Evolutionary conservation across 208 protist species (phyloP).

Genomic region (Acanthamoeba triangularis): DNA sequence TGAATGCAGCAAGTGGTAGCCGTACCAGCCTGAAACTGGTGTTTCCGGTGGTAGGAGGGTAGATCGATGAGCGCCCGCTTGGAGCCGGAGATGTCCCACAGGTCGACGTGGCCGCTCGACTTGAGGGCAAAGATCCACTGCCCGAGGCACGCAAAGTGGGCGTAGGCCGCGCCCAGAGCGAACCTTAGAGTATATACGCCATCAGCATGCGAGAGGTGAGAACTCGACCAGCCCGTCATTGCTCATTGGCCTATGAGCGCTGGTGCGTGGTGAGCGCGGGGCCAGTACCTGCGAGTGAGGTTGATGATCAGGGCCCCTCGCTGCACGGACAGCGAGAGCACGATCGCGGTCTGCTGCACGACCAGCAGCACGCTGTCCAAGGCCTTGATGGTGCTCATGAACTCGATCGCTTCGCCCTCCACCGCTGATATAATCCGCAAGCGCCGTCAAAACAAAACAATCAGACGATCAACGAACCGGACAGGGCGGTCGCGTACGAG

Average conservation of each 20-base stretch:
- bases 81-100: constrained; percentile 25
- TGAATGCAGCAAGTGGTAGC: not conserved
- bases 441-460: not conserved
- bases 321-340: not conserved
- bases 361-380: constrained; percentile 17
- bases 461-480: not conserved
- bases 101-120: constrained; percentile 12
- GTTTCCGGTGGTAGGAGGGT: constrained; percentile 20
- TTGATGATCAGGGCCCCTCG: not conserved
- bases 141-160: not conserved
- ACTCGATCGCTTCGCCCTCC: not conserved
- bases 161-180: constrained; percentile 5
- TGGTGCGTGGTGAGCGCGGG: no score
- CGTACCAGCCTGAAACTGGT: not conserved
- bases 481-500: not conserved
- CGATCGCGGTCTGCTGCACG: constrained; percentile 28
- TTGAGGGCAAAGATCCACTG: constrained; percentile 44
- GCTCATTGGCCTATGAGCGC: no score
- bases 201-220: not conserved
- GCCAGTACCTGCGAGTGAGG: not conserved
- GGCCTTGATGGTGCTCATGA: constrained; percentile 21
- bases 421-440: not conserved
- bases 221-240: not conserved
- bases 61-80: constrained; percentile 32
- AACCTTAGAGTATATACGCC: not conserved